Base-by-base conservation (phyloP, 495 filamentous ascomycete genomes). In the Entonaema liquescens region DNA sequence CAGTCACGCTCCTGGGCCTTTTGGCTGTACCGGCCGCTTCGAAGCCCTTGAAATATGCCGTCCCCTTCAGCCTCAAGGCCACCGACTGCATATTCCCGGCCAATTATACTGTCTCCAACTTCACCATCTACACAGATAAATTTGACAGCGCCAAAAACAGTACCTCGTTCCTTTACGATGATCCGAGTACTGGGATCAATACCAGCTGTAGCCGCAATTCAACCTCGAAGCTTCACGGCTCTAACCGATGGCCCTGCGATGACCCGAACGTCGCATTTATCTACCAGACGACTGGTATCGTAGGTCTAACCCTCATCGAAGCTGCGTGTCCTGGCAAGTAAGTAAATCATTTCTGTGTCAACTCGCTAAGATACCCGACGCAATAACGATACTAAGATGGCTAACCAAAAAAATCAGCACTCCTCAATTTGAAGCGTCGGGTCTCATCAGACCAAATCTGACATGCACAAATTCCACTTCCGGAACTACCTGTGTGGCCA, bases 171-270 rank as follows among this genome's bases (percentile, higher is more conserved):
- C 5, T 17, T 55, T 77, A 68, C 50, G 44, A 42, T 42, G 75
- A 77, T 38, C 54, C 50, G n/a, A 65, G 65, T 15, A 77, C 75
- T 31, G 60, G 70, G 4, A 72, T 76, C 40, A 40, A 68, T 29
- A 74, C 75, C n/a, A 52, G 26, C 6, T 77, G 75, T 21, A 56
- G 21, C 7, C 73, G 59, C 19, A 74, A 76, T 49, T 65, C 70
- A 17, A 70, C 65, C 21, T 77, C 75, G 57, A 74, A 67, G 59
- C 53, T 71, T 21, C 69, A 19, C 9, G 53, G 64, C 28, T 53
- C 62, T n/a, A 74, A 77, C 59, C 68, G 53, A 57, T 77, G 70
- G 68, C 66, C 58, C 25, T 77, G 75, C 52, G 71, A 75, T 19
- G 44, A 74, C 25, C 6, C 47, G 17, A 58, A 58, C 28, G 62